phyloP scores from a whole-genome alignment of 139 green algal species.

The Micractinium sp. region DNA sequence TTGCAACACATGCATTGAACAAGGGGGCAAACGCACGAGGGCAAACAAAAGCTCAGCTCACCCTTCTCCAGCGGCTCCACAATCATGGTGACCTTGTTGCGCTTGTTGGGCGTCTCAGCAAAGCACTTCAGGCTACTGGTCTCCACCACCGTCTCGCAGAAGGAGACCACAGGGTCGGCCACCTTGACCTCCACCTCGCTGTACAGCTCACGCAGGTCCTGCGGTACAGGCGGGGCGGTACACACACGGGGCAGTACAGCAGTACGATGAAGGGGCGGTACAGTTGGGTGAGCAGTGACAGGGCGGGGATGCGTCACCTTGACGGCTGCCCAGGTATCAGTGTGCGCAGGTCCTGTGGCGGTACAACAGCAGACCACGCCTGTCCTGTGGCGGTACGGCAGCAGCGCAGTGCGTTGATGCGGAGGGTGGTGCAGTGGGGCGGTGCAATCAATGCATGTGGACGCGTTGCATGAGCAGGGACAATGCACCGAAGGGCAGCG shows the following conservation, averaged over 20 bases:
- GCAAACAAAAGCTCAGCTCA: background rate
- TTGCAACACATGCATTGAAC: background rate
- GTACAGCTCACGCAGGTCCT: conserved; percentile 89
- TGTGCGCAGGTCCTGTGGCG: too few relatives aligned
- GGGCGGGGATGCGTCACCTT: too few relatives aligned
- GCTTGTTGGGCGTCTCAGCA: conserved; percentile 96
- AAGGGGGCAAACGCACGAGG: background rate
- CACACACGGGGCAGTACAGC: background rate
- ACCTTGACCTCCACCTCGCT: conserved; percentile 97
- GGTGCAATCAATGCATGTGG: too few relatives aligned
- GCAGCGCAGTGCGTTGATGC: too few relatives aligned
- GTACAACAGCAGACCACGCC: too few relatives aligned
- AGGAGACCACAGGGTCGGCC: conserved; percentile 88
- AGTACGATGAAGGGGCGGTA: background rate
- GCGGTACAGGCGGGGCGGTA: background rate
- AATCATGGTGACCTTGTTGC: conserved; percentile 95
- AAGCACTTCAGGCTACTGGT: conserved; percentile 96
- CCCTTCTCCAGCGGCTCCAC: conserved; percentile 94
- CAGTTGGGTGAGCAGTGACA: background rate
- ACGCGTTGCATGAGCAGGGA: too few relatives aligned
- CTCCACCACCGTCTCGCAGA: conserved; percentile 98
- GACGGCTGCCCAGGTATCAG: too few relatives aligned
- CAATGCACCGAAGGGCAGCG: too few relatives aligned
- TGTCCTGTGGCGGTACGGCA: too few relatives aligned
- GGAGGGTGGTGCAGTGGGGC: too few relatives aligned